Percentiles rank a stretch among this genome's conserved stretches.
phyloP scores from a whole-genome alignment of 768 basidiomycete genomes.

The Lanmaoa rubissima region DNA sequence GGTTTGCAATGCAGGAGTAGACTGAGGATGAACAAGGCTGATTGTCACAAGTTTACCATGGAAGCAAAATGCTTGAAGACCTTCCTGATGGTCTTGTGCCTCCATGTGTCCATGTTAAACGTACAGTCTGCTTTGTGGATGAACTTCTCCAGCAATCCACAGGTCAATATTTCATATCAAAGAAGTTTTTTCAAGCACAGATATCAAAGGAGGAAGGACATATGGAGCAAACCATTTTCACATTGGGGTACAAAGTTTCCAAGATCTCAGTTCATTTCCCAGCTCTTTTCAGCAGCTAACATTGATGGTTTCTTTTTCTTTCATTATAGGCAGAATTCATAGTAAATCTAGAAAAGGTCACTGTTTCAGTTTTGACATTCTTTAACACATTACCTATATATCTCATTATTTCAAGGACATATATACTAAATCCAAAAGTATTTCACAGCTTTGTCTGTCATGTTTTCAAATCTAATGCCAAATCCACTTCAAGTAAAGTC shows the following conservation, averaged over 20 bases:
- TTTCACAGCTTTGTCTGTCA: constrained; percentile 1
- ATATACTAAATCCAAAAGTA: too few species aligned
- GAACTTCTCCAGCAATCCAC: constrained; percentile 14
- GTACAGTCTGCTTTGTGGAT: constrained; percentile 23
- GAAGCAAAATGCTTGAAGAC: constrained; percentile 29
- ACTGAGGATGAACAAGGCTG: constrained; percentile 19
- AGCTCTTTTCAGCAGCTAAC: too few species aligned
- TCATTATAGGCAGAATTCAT: constrained; percentile 2
- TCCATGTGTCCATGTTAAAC: constrained; percentile 20
- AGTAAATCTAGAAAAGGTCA: constrained; percentile 3
- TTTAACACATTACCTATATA: constrained; percentile 4
- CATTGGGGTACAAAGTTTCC: background rate
- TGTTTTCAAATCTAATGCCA: constrained; percentile 16
- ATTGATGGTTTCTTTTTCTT: too few species aligned
- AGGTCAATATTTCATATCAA: constrained; percentile 10
- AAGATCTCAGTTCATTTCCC: background rate
- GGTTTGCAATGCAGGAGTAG: constrained; percentile 25
- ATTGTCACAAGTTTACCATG: constrained; percentile 28
- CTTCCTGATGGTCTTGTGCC: constrained; percentile 23
- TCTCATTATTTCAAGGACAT: background rate
- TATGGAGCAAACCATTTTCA: background rate
- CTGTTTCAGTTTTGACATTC: constrained; percentile 7
- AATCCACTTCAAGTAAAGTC: constrained; percentile 17
- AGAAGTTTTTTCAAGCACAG: constrained; percentile 10
- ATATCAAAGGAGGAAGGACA: background rate